Conservation (phyloP, 1,284 basidiomycete species). For the Pascua guehoae region DNA sequence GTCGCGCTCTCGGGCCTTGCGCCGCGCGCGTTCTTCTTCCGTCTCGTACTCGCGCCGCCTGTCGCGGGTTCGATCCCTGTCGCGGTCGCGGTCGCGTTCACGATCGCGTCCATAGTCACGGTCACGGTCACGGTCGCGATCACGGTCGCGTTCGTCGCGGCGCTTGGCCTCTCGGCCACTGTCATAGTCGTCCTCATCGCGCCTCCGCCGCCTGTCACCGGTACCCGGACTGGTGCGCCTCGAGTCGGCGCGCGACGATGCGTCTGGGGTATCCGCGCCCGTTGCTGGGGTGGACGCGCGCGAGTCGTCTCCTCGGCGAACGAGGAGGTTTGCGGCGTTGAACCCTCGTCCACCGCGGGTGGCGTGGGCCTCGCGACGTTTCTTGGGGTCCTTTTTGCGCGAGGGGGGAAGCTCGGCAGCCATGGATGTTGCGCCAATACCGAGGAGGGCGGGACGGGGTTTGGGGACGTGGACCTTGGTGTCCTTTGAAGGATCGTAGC, state of each 20-base stretch:
- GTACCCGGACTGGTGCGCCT: slow-evolving; percentile 17
- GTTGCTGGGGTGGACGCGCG: slow-evolving; percentile 6
- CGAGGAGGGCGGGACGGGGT: slow-evolving; percentile 74
- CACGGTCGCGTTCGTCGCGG: slow-evolving; percentile 20
- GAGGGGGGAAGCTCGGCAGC: slow-evolving; percentile 27
- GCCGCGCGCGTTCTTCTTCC: slow-evolving; percentile 31
- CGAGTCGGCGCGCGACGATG: slow-evolving; percentile 4
- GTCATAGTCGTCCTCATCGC: slow-evolving; percentile 19
- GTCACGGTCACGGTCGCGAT: slow-evolving; percentile 20
- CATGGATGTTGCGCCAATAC: slow-evolving; percentile 78
- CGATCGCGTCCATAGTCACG: slow-evolving; percentile 13
- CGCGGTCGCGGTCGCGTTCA: slow-evolving; percentile 15
- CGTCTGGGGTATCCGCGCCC: slow-evolving; percentile 12
- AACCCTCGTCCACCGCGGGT: slow-evolving; percentile 44
- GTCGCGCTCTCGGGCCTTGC: slow-evolving; percentile 34
- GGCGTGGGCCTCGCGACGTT: slow-evolving; percentile 24
- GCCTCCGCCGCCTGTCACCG: slow-evolving; percentile 17
- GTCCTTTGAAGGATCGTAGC: slow-evolving; percentile 68
- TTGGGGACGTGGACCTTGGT: slow-evolving; percentile 73
- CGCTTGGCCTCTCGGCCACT: slow-evolving; percentile 17
- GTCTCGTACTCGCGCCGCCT: slow-evolving; percentile 22
- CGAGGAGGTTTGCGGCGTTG: slow-evolving; percentile 34
- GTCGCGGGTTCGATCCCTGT: slow-evolving; percentile 8
- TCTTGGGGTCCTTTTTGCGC: slow-evolving; percentile 21
- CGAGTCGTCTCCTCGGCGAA: slow-evolving; percentile 22